Percentiles rank a stretch among this genome's conserved stretches.
These are phyloP conservation scores for Vanrija humicola DNA, from an alignment of 1,284 basidiomycete species.

Conservation along the genomic window DNA sequence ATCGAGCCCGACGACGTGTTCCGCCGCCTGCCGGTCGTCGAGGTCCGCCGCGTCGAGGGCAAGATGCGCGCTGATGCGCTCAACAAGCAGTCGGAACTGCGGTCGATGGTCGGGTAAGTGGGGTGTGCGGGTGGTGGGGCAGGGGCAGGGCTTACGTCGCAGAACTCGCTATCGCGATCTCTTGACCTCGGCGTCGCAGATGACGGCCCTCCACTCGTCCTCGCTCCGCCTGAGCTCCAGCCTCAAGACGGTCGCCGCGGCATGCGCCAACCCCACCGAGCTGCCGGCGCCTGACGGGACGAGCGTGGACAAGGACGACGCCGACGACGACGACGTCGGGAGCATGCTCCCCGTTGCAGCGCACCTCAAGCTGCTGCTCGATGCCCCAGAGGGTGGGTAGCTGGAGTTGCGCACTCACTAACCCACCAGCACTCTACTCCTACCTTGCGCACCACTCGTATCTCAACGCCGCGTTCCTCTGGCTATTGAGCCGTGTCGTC, in stretches of 20 bases:
- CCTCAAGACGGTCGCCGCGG: constrained; percentile 33
- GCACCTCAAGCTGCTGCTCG: constrained; percentile 78
- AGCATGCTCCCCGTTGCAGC: constrained; percentile 72
- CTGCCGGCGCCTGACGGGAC: constrained; percentile 16
- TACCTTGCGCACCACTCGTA: constrained; percentile 72
- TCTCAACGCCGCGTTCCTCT: constrained; percentile 77
- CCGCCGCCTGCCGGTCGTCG: constrained; percentile 63
- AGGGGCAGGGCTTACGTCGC: constrained; percentile 8
- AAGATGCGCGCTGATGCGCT: constrained; percentile 76
- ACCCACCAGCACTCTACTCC: constrained; percentile 60
- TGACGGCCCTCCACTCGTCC: constrained; percentile 58
- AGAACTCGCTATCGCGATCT: constrained; percentile 93
- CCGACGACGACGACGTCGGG: constrained; percentile 51
- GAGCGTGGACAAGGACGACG: constrained; percentile 10
- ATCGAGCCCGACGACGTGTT: constrained; percentile 79
- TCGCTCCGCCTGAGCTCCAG: constrained; percentile 51
- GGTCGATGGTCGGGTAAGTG: constrained; percentile 91
- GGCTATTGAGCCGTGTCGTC: constrained; percentile 76
- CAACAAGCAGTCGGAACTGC: constrained; percentile 83
- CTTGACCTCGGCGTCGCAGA: constrained; percentile 82
- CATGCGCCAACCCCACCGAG: constrained; percentile 37
- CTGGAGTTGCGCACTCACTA: background rate
- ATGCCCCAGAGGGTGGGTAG: constrained; percentile 66
- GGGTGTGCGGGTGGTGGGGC: background rate
- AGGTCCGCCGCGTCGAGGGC: constrained; percentile 68